Base-by-base conservation (phyloP, 139 green algal genomes). In the Chlamydomonas sphaeroides region DNA sequence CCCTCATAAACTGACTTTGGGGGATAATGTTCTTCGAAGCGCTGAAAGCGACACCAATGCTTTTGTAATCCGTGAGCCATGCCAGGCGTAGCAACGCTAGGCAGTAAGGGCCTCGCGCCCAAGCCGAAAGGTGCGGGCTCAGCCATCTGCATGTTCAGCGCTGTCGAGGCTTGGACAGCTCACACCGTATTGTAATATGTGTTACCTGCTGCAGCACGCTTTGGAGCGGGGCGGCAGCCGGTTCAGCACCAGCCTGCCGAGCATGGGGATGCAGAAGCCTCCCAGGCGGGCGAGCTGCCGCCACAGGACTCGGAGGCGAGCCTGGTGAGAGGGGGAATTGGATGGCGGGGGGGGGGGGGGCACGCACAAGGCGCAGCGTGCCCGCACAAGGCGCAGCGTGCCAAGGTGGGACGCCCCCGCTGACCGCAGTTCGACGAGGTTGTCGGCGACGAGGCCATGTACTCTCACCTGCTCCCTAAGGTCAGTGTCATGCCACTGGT, bases 391-490 rank as follows among this genome's bases (percentile, higher is more conserved):
- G 45, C n/a, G n/a, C n/a, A n/a, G n/a, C n/a, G n/a, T n/a, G n/a
- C n/a, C 14, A 21, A 21, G 45, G 10, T 51, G 10, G 10, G 10
- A 14, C 45, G 10, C 45, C 45, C 45, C 10, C 45, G 49, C 49
- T 20, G 18, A 3, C 18, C 25, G 75, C 62, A 73, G 75, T n/a
- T 65, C 23, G 85, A 84, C 30, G 87, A 88, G 8, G 62, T 68
- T 41, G 76, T 78, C 26, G 35, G 36, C 8, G 85, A 91, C 41
- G 86, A 90, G 48, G 71, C 33, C 15, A 68, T 38, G 32, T 66
- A 85, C 14, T 66, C 82, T 0, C 88, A 94, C 75, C 62, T 93
- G 48, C 70, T 92, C 61, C 92, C 89, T n/a, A 92, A 92, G 67
- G 90, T n/a, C n/a, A n/a, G n/a, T n/a, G n/a, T n/a, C n/a, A n/a